Evolutionary conservation across 2,329 filamentous ascomycete genomes (phyloP), one percentile per base, ranked within the genome.

Genomic region (Seiridium unicorne): DNA sequence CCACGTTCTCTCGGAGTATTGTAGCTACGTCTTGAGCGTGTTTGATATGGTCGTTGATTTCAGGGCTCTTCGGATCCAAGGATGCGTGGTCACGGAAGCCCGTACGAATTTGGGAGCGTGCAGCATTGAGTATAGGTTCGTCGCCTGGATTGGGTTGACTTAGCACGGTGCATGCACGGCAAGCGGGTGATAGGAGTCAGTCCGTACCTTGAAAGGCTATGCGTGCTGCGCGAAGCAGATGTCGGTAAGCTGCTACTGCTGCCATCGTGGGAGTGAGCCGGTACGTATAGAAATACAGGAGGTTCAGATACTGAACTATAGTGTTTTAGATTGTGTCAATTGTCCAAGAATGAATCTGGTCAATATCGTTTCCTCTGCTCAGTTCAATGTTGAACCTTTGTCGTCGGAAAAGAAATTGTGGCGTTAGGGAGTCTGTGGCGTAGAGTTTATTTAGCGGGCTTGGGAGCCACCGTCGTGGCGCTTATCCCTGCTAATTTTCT

Each of bases 21-120:
- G 84, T 83, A 3, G 94, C 91, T 3, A 98, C 88, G 46, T 95
- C 91, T 62, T 93, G 81, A 7, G 93, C 95, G 69, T 96, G 88
- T 65, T 88, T 79, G 62, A 99, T 86, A 8, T 88, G 87, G 60
- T 86, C 82, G 11, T 80, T 76, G 1, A 85, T 80, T 60, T 87
- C 84, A 10, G 87, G 79, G 60, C 86, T 85, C 10, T 81, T 77
- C 0, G 84, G 74, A 4, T 84, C 76, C 9, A 92, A 76, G 2
- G 79, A 74, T 48, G 86, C 83, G 66, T 91, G 90, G 59, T 83
- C 78, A 57, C 88, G 85, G 75, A 99, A 99, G 13, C 84, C 84
- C 49, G 81, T 78, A 59, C 93, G 90, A 61, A 92, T 93, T 73
- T 92, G 84, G 58, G 79, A 70, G 60, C 87, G 87, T 5, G 95